phyloP scores from a whole-genome alignment of 768 basidiomycete species.

The Leccinum obscurum region DNA sequence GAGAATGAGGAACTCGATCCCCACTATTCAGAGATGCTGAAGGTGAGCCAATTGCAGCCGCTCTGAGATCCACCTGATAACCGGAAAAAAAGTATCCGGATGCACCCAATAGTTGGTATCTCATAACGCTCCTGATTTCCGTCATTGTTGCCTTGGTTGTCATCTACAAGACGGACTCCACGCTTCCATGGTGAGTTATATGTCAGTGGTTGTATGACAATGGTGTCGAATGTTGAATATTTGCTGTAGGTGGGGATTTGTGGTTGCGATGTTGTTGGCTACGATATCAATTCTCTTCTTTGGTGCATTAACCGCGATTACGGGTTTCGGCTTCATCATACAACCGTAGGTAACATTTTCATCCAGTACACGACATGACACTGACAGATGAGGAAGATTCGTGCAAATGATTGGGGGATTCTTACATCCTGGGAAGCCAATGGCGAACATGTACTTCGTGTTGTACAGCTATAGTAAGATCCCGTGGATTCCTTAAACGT shows the following conservation, averaged over 20 bases:
- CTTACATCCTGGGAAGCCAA: slow-evolving; percentile 39
- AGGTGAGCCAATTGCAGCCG: slow-evolving; percentile 26
- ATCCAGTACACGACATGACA: neutral
- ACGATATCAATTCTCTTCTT: slow-evolving; percentile 55
- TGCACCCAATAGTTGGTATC: slow-evolving; percentile 38
- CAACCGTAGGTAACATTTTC: slow-evolving; percentile 26
- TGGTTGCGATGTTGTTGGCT: slow-evolving; percentile 52
- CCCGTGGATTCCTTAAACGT: slow-evolving; percentile 31
- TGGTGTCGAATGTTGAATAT: neutral
- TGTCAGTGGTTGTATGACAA: neutral
- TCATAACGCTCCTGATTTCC: slow-evolving; percentile 21
- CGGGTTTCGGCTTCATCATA: slow-evolving; percentile 32
- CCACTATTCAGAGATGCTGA: slow-evolving; percentile 53
- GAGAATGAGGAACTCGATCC: slow-evolving; percentile 48
- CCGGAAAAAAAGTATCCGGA: slow-evolving; percentile 34
- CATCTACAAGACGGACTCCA: slow-evolving; percentile 53
- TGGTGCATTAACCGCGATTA: slow-evolving; percentile 46
- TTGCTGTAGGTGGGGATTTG: slow-evolving; percentile 43
- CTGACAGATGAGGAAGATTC: slow-evolving; percentile 21
- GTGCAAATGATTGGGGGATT: slow-evolving; percentile 40
- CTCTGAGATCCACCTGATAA: slow-evolving; percentile 12
- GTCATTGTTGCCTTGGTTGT: slow-evolving; percentile 55
- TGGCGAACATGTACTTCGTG: slow-evolving; percentile 45
- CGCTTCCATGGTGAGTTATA: slow-evolving; percentile 47
- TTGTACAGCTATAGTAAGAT: slow-evolving; percentile 49